A percentile compares a stretch with the other conserved stretches of the same genome.
These are phyloP conservation scores for Aspergillus melleus DNA, from an alignment of 2,329 filamentous ascomycete species.

Conservation along the genomic window DNA sequence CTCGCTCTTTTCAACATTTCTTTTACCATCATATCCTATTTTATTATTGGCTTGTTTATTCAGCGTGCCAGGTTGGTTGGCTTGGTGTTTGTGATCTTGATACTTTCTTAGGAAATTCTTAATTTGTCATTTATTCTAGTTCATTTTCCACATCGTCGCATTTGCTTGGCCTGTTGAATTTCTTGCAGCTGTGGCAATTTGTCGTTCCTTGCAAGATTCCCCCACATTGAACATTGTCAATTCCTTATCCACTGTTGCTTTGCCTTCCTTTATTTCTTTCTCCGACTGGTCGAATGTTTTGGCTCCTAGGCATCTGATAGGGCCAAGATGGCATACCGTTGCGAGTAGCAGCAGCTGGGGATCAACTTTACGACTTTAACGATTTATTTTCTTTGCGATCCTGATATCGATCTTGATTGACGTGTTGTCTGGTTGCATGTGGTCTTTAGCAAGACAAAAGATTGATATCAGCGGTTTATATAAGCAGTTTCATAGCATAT, in stretches of 20 bases:
- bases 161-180: not conserved
- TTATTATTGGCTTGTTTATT: conserved; percentile 15
- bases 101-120: conserved; percentile 9
- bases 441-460: not conserved
- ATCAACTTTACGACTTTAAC: conserved; percentile 2
- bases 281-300: too few relatives aligned
- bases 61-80: conserved; percentile 19
- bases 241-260: too few relatives aligned
- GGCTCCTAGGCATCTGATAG: too few relatives aligned
- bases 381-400: not conserved
- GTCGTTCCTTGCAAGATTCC: conserved; percentile 10
- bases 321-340: too few relatives aligned
- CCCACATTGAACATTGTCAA: not conserved
- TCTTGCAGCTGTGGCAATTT: not conserved
- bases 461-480: not conserved
- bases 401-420: not conserved
- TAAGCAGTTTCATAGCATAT: not conserved
- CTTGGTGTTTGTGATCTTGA: conserved; percentile 10
- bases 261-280: too few relatives aligned
- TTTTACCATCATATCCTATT: not conserved
- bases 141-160: not conserved
- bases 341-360: too few relatives aligned
- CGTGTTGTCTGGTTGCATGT: not conserved
- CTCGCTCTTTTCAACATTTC: not conserved
- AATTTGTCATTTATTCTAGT: not conserved